Evolutionary conservation across 108 stramenopile species (phyloP).

Genomic region (Aurantiochytrium sp.): DNA sequence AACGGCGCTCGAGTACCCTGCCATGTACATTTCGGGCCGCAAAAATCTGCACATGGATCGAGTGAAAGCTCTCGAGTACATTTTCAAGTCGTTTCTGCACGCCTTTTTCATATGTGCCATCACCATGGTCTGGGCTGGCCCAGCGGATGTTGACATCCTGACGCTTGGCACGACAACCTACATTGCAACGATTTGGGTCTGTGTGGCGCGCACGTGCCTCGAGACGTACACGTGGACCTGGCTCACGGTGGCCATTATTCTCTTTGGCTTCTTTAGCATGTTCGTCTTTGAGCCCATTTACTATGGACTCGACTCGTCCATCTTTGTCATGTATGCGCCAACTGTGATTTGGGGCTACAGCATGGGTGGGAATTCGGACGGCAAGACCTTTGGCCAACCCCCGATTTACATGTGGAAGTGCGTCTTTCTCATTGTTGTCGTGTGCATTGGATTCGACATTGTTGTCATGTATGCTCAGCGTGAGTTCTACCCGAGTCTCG

Average conservation of each 20-base stretch:
- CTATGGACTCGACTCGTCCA: neutral
- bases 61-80: neutral
- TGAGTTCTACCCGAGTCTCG: neutral
- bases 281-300: neutral
- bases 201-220: neutral
- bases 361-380: neutral
- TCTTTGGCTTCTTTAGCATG: neutral
- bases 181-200: neutral
- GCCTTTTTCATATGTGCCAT: neutral
- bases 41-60: neutral
- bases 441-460: neutral
- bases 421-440: neutral
- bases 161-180: neutral
- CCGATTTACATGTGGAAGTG: neutral
- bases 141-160: neutral
- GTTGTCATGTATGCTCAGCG: neutral
- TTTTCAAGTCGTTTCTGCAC: neutral
- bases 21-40: slow-evolving; percentile 29
- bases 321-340: neutral
- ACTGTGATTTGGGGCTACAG: neutral
- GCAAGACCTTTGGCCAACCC: neutral
- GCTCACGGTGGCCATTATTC: neutral
- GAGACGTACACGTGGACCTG: neutral
- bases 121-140: neutral
- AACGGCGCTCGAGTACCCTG: slow-evolving; percentile 36